These are phyloP conservation scores for Lathyrus sativus DNA, from an alignment of 306 rosid genomes.

Conservation along the genomic window DNA sequence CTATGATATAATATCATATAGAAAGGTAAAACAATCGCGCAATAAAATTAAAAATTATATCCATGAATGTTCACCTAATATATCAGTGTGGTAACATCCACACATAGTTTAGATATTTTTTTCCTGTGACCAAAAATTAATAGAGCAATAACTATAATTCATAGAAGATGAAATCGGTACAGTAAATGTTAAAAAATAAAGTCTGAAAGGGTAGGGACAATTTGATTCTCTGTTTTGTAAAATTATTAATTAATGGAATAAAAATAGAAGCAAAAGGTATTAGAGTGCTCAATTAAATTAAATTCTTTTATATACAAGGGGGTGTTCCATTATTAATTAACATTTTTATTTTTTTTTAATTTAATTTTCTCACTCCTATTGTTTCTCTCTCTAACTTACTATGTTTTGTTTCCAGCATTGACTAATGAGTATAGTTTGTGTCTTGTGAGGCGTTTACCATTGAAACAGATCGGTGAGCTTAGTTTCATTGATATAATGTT, in stretches of 20 bases:
- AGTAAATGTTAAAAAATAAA: constrained; percentile 33
- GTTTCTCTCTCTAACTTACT: constrained; percentile 35
- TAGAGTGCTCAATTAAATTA: constrained; percentile 21
- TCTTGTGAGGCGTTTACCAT: constrained; percentile 35
- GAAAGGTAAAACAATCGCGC: constrained; percentile 15
- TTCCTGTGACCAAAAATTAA: constrained; percentile 10
- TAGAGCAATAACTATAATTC: constrained; percentile 22
- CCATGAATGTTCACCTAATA: constrained; percentile 22
- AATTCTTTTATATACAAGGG: constrained; percentile 11
- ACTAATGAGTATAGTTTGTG: constrained; percentile 54
- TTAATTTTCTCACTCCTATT: constrained; percentile 24
- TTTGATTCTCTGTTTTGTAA: constrained; percentile 36
- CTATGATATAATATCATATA: constrained; percentile 4
- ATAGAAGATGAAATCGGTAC: constrained; percentile 10
- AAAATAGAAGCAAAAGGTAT: constrained; percentile 29
- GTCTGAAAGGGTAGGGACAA: constrained; percentile 33
- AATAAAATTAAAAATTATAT: constrained; percentile 18
- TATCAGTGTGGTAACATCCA: constrained; percentile 31
- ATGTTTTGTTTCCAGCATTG: constrained; percentile 50
- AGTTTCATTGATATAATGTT: constrained; percentile 23
- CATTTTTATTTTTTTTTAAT: neutral
- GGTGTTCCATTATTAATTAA: constrained; percentile 24
- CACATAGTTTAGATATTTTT: neutral
- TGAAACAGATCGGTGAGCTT: constrained; percentile 49
- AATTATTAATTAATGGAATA: constrained; percentile 36